Conservation (phyloP, 1,139 yeast genomes). For the Pichia sp. region DNA sequence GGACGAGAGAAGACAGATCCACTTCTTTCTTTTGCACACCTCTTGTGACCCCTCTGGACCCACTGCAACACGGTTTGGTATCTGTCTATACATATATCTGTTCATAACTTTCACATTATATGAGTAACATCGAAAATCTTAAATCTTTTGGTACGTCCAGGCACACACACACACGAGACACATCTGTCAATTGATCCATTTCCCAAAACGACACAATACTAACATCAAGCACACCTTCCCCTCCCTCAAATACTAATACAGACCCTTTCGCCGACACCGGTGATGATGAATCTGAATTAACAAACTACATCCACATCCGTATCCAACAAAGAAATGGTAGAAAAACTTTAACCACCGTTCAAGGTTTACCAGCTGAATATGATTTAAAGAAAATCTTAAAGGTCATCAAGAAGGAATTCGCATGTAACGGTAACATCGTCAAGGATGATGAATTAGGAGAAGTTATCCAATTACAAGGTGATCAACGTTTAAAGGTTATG, state of each 20-base stretch:
- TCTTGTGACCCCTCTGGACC: too few relatives aligned
- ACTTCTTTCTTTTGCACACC: too few relatives aligned
- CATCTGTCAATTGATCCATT: too few relatives aligned
- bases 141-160: conserved; percentile 82
- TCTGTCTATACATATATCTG: not conserved
- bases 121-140: conserved; percentile 95
- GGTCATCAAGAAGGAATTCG: conserved; percentile 96
- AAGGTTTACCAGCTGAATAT: conserved; percentile 94
- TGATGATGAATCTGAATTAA: conserved; percentile 97
- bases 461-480: conserved; percentile 98
- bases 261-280: conserved; percentile 99
- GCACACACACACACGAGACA: too few relatives aligned
- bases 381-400: conserved; percentile 92
- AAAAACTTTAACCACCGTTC: conserved; percentile 97
- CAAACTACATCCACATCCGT: conserved; percentile 96
- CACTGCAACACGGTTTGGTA: not conserved
- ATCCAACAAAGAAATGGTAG: conserved; percentile 99
- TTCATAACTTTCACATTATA: conserved; percentile 35
- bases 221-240: not conserved
- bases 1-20: too few relatives aligned
- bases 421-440: conserved; percentile 98
- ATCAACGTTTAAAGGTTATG: conserved; percentile 95
- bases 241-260: conserved; percentile 20
- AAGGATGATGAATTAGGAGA: conserved; percentile 97
- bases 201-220: too few relatives aligned